Evolutionary conservation across 2,329 filamentous ascomycete species (phyloP), one percentile per base, ranked within the genome.

Genomic region (Curvularia spicifera): DNA sequence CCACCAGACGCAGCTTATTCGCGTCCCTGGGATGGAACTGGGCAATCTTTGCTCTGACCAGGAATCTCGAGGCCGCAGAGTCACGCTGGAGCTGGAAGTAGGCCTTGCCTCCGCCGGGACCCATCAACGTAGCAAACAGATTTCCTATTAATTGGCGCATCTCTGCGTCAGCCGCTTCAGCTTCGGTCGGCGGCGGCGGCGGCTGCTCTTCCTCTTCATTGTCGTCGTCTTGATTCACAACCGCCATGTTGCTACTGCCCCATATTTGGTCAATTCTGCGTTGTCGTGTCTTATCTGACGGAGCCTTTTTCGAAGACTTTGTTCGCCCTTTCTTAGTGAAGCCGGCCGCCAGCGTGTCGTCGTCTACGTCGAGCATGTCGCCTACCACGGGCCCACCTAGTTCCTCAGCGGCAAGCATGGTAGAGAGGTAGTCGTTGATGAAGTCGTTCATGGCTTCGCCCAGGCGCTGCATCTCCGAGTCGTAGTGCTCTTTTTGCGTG

Each of bases 341-440:
- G n/a, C 83, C 83, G 26, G 79, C 78, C 51, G 80, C 80, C 40
- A 85, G 75, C 7, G 75, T 80, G 12, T 78, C 84, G 44, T 89
- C 84, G 8, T 80, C 84, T 67, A 80, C 87, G 78, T 90, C 86
- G 70, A 89, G 82, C 66, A 89, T 81, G 64, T 91, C 89, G 3
- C 92, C 91, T 0, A 93, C 91, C 10, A 93, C 89, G 0, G 92
- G 91, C 0, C 92, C 91, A 7, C 92, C 92, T 1, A 93, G 82
- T 70, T 93, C 90, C 78, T 96, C 92, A 0, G 91, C 90, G 6
- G 91, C 91, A 43, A 96, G 81, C 86, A 94, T 90, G 3, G 85
- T 78, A 1, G 90, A 89, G 1, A 96, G 82, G 40, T 86, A 84
- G 43, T 86, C 79, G 60, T 91, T 85, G 56, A 94, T 88, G 70